phyloP scores from a whole-genome alignment of 2,329 filamentous ascomycete genomes.

The Echinosphaeria canescens region DNA sequence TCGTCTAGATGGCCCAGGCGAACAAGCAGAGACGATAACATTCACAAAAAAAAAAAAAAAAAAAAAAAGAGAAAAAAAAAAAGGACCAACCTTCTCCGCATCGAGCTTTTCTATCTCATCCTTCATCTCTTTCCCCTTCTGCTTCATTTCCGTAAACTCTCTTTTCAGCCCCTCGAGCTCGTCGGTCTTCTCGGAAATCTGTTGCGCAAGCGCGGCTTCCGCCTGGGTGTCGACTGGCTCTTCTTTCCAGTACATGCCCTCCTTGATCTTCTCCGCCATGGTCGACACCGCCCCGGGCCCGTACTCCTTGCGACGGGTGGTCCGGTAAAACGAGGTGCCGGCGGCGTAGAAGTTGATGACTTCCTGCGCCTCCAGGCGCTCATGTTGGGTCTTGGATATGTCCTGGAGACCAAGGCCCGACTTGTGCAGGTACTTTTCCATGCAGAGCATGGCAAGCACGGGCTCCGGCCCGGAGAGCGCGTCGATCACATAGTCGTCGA shows the following conservation, averaged over 20 bases:
- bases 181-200: slow-evolving; percentile 18
- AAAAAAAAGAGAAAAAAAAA: too few species aligned
- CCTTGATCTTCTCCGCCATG: slow-evolving; percentile 33
- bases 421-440: slow-evolving; percentile 43
- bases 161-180: slow-evolving; percentile 13
- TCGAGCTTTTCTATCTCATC: slow-evolving; percentile 17
- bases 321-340: slow-evolving; percentile 21
- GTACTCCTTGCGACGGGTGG: slow-evolving; percentile 60
- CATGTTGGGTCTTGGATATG: too few species aligned
- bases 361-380: too few species aligned
- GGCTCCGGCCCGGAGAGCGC: slow-evolving; percentile 60
- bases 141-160: slow-evolving; percentile 11
- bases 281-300: slow-evolving; percentile 53
- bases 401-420: too few species aligned
- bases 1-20: neutral
- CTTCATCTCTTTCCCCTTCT: neutral
- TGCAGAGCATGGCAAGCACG: slow-evolving; percentile 76
- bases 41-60: too few species aligned
- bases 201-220: slow-evolving; percentile 36
- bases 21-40: slow-evolving; percentile 17
- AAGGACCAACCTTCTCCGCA: slow-evolving; percentile 16
- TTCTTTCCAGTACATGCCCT: slow-evolving; percentile 53
- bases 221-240: slow-evolving; percentile 48
- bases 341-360: too few species aligned
- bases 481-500: slow-evolving; percentile 54